Evolutionary conservation across 2,329 filamentous ascomycete species (phyloP).

Genomic region (Chalaropsis thielavioides): DNA sequence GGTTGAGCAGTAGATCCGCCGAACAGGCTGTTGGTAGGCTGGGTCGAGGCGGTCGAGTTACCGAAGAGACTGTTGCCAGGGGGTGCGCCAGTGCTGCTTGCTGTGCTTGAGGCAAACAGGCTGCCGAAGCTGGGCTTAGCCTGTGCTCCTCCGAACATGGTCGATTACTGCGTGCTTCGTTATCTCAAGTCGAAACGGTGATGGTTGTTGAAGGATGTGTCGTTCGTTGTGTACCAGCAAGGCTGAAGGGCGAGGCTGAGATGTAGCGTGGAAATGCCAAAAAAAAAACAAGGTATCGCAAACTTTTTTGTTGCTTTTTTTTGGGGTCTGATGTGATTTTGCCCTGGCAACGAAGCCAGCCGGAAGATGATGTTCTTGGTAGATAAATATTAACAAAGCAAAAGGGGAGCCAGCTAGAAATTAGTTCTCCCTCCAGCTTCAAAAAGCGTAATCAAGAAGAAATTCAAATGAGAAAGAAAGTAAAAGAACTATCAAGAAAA

Average conservation of each 20-base stretch:
- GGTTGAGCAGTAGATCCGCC: constrained; percentile 20
- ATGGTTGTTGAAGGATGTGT: background rate
- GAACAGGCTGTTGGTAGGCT: constrained; percentile 20
- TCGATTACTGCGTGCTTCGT: background rate
- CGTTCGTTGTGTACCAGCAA: background rate
- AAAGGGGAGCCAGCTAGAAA: background rate
- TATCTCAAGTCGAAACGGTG: background rate
- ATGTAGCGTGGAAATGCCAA: background rate
- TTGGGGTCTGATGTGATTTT: background rate
- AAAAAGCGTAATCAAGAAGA: background rate
- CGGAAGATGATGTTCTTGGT: background rate
- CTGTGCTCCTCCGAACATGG: constrained; percentile 14
- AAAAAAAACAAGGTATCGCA: constrained; percentile 2
- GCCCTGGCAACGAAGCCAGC: background rate
- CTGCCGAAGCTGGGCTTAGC: constrained; percentile 14
- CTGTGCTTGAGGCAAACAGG: constrained; percentile 15
- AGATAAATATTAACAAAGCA: background rate
- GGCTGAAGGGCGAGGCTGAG: constrained; percentile 1
- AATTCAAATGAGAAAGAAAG: background rate
- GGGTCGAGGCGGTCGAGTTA: constrained; percentile 19
- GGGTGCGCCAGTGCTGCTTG: constrained; percentile 14
- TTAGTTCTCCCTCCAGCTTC: background rate
- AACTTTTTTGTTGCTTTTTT: background rate
- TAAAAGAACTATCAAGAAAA: background rate
- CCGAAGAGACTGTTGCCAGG: constrained; percentile 21